phyloP scores from a whole-genome alignment of 306 rosid species.

The Arachis hypogaea region DNA sequence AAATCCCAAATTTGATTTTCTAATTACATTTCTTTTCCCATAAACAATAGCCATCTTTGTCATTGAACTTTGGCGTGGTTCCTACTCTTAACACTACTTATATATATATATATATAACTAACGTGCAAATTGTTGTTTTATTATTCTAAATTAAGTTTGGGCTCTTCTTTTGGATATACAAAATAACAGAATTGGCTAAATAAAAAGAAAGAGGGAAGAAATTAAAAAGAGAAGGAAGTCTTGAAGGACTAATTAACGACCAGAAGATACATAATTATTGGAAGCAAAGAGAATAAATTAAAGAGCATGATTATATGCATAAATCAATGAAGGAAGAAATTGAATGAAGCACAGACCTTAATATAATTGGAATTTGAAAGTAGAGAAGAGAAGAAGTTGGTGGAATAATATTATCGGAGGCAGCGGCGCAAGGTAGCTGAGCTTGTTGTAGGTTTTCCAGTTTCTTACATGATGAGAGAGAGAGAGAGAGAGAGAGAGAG shows the following conservation, averaged over 20 bases:
- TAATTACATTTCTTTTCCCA: too few relatives aligned
- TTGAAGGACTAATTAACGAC: background rate
- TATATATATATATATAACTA: too few relatives aligned
- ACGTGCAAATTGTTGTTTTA: too few relatives aligned
- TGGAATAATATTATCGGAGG: background rate
- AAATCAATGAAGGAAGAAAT: background rate
- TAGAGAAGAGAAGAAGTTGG: slow-evolving; percentile 13
- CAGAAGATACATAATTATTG: background rate
- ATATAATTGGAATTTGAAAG: background rate
- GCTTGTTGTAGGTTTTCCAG: background rate
- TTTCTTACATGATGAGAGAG: slow-evolving; percentile 40
- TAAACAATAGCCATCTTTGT: too few relatives aligned
- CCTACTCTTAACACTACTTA: too few relatives aligned
- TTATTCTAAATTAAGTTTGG: background rate
- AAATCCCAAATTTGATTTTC: too few relatives aligned
- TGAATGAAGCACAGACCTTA: slow-evolving; percentile 35
- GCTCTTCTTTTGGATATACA: background rate
- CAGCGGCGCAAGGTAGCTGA: background rate
- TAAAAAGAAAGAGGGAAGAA: background rate
- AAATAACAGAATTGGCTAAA: background rate
- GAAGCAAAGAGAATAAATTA: background rate
- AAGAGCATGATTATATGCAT: background rate
- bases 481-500: background rate
- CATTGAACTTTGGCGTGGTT: too few relatives aligned
- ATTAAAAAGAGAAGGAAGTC: background rate